Percentiles rank a stretch among this genome's conserved stretches.
Conservation (phyloP, 2,329 filamentous ascomycete species). For the Teratosphaeria destructans region DNA sequence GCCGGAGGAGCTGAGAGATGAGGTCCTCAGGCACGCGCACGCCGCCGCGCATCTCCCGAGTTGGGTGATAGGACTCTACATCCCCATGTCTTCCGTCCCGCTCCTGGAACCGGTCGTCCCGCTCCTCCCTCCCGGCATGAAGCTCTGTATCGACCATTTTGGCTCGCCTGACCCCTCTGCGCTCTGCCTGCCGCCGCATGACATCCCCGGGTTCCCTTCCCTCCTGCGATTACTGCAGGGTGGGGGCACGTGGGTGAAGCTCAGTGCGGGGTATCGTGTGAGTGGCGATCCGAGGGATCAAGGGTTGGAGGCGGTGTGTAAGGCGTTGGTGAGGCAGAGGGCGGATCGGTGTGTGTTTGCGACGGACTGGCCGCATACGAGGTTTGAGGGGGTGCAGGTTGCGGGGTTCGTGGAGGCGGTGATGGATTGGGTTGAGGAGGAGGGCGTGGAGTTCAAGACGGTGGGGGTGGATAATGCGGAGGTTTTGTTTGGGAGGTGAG, state of each 20-base stretch:
- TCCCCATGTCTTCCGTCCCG: conserved; percentile 42
- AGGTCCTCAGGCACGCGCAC: conserved; percentile 40
- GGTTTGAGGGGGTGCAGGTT: conserved; percentile 49
- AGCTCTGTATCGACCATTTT: conserved; percentile 51
- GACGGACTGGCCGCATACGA: conserved; percentile 55
- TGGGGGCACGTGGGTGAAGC: conserved; percentile 46
- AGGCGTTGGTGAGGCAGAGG: conserved; percentile 38
- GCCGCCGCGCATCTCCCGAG: conserved; percentile 36
- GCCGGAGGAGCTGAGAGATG: conserved; percentile 31
- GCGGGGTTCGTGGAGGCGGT: conserved; percentile 44
- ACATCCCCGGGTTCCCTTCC: conserved; percentile 40
- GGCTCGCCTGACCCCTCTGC: conserved; percentile 35
- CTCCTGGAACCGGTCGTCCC: conserved; percentile 41
- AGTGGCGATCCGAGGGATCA: conserved; percentile 34
- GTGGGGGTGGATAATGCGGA: conserved; percentile 49
- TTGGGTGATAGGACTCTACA: conserved; percentile 52
- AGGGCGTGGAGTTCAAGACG: conserved; percentile 30
- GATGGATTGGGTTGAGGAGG: conserved; percentile 42
- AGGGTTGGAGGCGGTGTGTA: conserved; percentile 39
- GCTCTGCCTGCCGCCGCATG: conserved; percentile 30
- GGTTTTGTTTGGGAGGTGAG: conserved; percentile 29
- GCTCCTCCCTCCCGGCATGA: conserved; percentile 32
- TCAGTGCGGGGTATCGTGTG: conserved; percentile 50
- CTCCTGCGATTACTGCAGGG: conserved; percentile 37
- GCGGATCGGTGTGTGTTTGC: conserved; percentile 45